Evolutionary conservation across 768 basidiomycete genomes (phyloP), one percentile per base, ranked within the genome.

Genomic region (Neoboletus brunneissimus): DNA sequence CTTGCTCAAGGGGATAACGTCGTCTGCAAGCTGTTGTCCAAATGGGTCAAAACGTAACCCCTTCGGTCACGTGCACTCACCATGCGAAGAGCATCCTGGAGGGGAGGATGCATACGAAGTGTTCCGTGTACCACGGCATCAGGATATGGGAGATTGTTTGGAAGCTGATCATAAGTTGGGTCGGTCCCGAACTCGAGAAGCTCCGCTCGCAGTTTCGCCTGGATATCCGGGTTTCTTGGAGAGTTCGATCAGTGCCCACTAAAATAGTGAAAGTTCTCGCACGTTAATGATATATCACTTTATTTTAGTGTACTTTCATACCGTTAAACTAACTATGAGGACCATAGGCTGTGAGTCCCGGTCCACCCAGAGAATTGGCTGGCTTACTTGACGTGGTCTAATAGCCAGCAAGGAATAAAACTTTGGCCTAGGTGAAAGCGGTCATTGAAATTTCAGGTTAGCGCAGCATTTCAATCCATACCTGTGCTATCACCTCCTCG

Each of bases 211-310:
- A 86, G 67, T 45, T 74, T 78, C 10, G 67, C 59, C 64, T 86
- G 85, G 15, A 75, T 71, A 27, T 77, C 73, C 0, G 69, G 75
- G 44, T 80, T 67, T 35, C n/a, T 68, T 73, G 8, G 74, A 73
- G 1, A 86, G 77, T 62, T 85, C 84, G 32, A 85, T 79, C 0
- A 86, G 70, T 3, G 82, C 79, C 82, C 84, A 86, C 64, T 65
- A 22, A 34, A 16, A 20, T 15, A 48, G 12, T 0, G 23, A 38
- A 25, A 22, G 10, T 3, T 15, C 45, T 32, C 29, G 20, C 4
- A 43, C 1, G 10, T 60, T 6, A 55, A 20, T n/a, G n/a, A 23
- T 29, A 29, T 29, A 29, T 29, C 8, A 29, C 8, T 29, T 29
- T 40, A 29, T 25, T 22, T 6, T 11, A n/a, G 4, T 7, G 20